Conservation (phyloP, 306 rosid genomes). For the Cucumis melo region DNA sequence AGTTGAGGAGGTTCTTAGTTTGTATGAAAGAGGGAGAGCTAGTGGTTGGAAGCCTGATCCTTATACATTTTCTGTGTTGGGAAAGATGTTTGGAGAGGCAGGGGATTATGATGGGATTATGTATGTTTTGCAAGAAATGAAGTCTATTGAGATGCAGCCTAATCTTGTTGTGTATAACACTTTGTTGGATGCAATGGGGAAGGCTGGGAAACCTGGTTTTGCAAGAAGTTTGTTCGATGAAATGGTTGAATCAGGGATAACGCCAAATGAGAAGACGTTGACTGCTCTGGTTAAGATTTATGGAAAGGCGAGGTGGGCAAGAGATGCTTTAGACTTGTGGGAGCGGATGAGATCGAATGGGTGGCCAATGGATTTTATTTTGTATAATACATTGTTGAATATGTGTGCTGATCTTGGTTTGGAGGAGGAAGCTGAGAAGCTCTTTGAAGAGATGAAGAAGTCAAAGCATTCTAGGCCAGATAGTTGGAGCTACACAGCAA, state of each 20-base stretch:
- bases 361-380: conserved; percentile 84
- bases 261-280: conserved; percentile 70
- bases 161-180: conserved; percentile 82
- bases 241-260: conserved; percentile 59
- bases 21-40: conserved; percentile 88
- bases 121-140: conserved; percentile 85
- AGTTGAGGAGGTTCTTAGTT: conserved; percentile 67
- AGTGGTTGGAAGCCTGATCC: conserved; percentile 89
- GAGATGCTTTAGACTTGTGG: conserved; percentile 81
- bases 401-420: conserved; percentile 94
- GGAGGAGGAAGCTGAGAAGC: conserved; percentile 74
- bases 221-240: conserved; percentile 79
- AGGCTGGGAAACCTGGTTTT: conserved; percentile 88
- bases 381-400: conserved; percentile 78
- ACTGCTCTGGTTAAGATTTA: conserved; percentile 76
- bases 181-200: conserved; percentile 89
- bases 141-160: conserved; percentile 54
- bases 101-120: conserved; percentile 86
- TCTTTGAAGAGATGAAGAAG: conserved; percentile 68
- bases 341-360: conserved; percentile 44
- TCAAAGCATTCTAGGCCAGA: conserved; percentile 48
- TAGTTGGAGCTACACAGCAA: conserved; percentile 89
- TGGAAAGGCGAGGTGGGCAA: conserved; percentile 90
- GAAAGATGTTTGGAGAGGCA: conserved; percentile 93
- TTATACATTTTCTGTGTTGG: conserved; percentile 63